Conservation (phyloP, 805 yeast species). For the Cyberlindnera maritima region DNA sequence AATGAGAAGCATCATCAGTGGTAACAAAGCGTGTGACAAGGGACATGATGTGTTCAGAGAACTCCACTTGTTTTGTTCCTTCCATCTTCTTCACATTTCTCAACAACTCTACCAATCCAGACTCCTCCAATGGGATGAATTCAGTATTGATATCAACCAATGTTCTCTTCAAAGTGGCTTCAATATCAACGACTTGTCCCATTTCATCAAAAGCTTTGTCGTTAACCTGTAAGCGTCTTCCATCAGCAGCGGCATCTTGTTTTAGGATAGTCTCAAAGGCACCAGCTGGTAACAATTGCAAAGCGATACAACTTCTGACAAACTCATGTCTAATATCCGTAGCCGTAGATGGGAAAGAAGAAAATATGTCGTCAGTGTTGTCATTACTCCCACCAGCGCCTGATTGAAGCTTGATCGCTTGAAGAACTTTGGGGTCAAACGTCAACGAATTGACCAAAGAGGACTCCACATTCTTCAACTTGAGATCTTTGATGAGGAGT, state of each 20-base stretch:
- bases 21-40: slow-evolving; percentile 36
- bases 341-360: slow-evolving; percentile 46
- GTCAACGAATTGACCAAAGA: slow-evolving; percentile 29
- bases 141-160: slow-evolving; percentile 44
- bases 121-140: slow-evolving; percentile 47
- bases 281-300: slow-evolving; percentile 35
- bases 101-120: slow-evolving; percentile 51
- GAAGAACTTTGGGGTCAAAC: slow-evolving; percentile 33
- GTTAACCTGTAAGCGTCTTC: slow-evolving; percentile 29
- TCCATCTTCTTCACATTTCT: slow-evolving; percentile 44
- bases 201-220: slow-evolving; percentile 35
- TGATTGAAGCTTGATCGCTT: slow-evolving; percentile 22
- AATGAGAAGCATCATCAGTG: slow-evolving; percentile 39
- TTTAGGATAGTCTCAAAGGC: slow-evolving; percentile 35
- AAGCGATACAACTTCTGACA: slow-evolving; percentile 41
- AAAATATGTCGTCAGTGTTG: slow-evolving; percentile 44
- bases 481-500: slow-evolving; percentile 35
- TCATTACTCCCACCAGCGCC: slow-evolving; percentile 14
- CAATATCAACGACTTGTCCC: slow-evolving; percentile 32
- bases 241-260: slow-evolving; percentile 39
- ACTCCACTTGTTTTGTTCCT: slow-evolving; percentile 43
- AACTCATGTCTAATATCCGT: slow-evolving; percentile 51
- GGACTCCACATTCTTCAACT: slow-evolving; percentile 27
- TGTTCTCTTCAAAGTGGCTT: slow-evolving; percentile 27
- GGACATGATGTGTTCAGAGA: slow-evolving; percentile 35